These are phyloP conservation scores for Batkoa obscura DNA, from an alignment of 371 early-diverging fungal genomes.

Conservation along the genomic window DNA sequence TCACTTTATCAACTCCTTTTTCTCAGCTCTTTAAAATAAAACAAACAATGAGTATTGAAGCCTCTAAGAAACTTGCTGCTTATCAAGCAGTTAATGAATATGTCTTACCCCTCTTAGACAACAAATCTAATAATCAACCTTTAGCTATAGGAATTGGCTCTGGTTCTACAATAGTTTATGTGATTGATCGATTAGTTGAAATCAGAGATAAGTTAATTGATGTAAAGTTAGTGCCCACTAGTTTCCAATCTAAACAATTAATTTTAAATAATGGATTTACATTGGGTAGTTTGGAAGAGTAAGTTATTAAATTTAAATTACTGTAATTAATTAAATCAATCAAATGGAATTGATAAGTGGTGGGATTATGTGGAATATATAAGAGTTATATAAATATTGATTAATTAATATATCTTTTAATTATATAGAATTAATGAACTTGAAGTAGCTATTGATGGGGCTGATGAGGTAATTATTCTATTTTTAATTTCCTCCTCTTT, in stretches of 20 bases:
- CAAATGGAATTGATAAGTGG: no score
- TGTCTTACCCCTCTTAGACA: slow-evolving; percentile 28
- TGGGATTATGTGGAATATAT: no score
- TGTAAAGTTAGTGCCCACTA: slow-evolving; percentile 47
- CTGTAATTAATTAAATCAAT: no score
- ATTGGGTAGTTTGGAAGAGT: slow-evolving; percentile 45
- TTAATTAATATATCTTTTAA: neutral
- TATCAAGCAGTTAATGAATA: slow-evolving; percentile 67
- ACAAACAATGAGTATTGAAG: slow-evolving; percentile 14
- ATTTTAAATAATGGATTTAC: slow-evolving; percentile 43
- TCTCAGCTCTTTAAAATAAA: no score
- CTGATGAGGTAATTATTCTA: slow-evolving; percentile 50
- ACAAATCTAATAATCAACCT: slow-evolving; percentile 18
- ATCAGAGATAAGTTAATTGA: slow-evolving; percentile 5
- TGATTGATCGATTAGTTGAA: slow-evolving; percentile 47
- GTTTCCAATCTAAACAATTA: slow-evolving; percentile 68
- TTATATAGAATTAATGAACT: slow-evolving; percentile 28
- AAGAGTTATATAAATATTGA: no score
- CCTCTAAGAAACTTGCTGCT: slow-evolving; percentile 58
- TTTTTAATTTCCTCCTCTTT: slow-evolving; percentile 2
- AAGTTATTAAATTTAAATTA: slow-evolving; percentile 11
- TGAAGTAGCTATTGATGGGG: slow-evolving; percentile 83
- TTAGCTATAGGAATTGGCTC: slow-evolving; percentile 51
- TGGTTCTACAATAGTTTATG: slow-evolving; percentile 76
- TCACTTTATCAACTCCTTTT: no score